Conservation (phyloP, 2,329 filamentous ascomycete species). For the Claviceps africana region DNA sequence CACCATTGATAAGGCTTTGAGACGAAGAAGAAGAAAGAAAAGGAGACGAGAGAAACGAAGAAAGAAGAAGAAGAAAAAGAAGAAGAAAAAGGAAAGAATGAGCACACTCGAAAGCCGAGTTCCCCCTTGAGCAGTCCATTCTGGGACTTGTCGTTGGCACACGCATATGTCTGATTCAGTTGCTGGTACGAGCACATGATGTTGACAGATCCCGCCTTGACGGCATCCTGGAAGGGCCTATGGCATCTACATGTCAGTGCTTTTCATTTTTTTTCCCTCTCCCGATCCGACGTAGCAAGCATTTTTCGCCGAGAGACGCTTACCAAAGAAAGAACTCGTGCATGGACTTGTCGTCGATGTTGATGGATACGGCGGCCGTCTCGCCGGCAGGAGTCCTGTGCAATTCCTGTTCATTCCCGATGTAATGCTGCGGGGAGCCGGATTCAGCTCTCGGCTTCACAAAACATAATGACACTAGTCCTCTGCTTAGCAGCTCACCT, state of each 20-base stretch:
- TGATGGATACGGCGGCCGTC: constrained; percentile 38
- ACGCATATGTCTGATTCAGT: constrained; percentile 56
- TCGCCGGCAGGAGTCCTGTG: constrained; percentile 48
- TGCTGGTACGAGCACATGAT: constrained; percentile 55
- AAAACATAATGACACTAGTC: no score
- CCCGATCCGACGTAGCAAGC: no score
- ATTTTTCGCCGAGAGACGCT: neutral
- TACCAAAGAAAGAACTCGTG: constrained; percentile 43
- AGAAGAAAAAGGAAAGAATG: neutral
- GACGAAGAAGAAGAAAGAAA: neutral
- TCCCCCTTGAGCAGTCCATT: constrained; percentile 53
- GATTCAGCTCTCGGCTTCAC: neutral
- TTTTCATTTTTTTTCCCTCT: neutral
- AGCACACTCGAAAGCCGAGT: constrained; percentile 33
- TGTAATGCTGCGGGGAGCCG: constrained; percentile 45
- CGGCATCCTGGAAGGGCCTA: constrained; percentile 55
- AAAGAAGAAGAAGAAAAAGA: neutral
- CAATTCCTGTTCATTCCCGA: constrained; percentile 65
- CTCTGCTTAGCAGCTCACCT: constrained; percentile 19
- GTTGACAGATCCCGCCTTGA: constrained; percentile 41
- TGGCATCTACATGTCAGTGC: neutral
- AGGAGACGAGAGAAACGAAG: no score
- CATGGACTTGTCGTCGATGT: constrained; percentile 47
- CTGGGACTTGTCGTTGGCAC: constrained; percentile 51
- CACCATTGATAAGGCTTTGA: neutral